Percentiles rank a stretch among this genome's conserved stretches.
phyloP scores from a whole-genome alignment of 164 flowering plant species.

The Vitis labrusca region DNA sequence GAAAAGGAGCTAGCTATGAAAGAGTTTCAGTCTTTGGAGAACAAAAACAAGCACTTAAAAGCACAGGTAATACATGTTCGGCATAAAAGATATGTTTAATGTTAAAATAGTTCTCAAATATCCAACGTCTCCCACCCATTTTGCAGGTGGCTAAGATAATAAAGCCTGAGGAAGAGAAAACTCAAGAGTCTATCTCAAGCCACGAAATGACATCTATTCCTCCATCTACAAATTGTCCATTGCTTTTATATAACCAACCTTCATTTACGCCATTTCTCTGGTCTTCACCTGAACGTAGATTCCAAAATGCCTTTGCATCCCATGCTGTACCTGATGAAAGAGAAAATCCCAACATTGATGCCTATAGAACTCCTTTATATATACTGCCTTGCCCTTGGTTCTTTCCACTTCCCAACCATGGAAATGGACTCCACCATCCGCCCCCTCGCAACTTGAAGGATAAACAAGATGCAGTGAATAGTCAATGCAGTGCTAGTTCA shows the following conservation, averaged over 20 bases:
- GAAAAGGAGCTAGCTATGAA: slow-evolving; percentile 65
- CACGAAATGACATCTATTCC: slow-evolving; percentile 21
- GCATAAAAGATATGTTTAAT: not conserved
- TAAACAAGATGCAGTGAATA: slow-evolving; percentile 20
- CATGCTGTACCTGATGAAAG: slow-evolving; percentile 25
- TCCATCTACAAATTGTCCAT: slow-evolving; percentile 27
- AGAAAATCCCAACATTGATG: slow-evolving; percentile 19
- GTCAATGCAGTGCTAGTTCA: slow-evolving; percentile 18
- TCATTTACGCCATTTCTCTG: slow-evolving; percentile 41
- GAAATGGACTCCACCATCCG: slow-evolving; percentile 22
- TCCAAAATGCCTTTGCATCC: slow-evolving; percentile 17
- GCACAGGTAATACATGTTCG: slow-evolving; percentile 44
- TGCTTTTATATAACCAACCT: slow-evolving; percentile 31
- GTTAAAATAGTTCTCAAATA: not conserved
- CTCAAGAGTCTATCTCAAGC: slow-evolving; percentile 17
- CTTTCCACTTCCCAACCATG: slow-evolving; percentile 36
- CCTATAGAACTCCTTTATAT: slow-evolving; percentile 37
- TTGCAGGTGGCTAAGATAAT: slow-evolving; percentile 45
- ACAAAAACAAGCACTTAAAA: slow-evolving; percentile 54
- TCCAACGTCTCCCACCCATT: not conserved
- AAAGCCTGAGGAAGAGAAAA: slow-evolving; percentile 34
- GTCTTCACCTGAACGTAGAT: slow-evolving; percentile 33
- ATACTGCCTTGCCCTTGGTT: slow-evolving; percentile 67
- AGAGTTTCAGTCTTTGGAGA: slow-evolving; percentile 55
- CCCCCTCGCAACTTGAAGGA: slow-evolving; percentile 10